phyloP scores from a whole-genome alignment of 371 early-diverging fungal genomes.

The Chytridiales sp. region DNA sequence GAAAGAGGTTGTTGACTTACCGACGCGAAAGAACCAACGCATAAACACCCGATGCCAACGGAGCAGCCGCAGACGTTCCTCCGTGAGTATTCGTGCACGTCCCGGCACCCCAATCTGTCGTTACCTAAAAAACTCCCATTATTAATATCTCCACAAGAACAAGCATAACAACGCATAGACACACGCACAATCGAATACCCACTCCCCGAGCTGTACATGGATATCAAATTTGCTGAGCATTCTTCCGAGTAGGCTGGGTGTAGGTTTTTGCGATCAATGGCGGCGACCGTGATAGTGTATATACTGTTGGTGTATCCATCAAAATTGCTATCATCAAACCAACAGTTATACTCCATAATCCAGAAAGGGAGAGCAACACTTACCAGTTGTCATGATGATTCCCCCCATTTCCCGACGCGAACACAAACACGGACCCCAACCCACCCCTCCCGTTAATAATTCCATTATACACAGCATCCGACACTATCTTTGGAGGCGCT shows the following conservation, averaged over 20 bases:
- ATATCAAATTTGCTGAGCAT: constrained; percentile 87
- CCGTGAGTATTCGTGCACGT: constrained; percentile 79
- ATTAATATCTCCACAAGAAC: too few relatives aligned
- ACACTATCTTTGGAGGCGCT: constrained; percentile 76
- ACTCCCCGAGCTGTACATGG: constrained; percentile 80
- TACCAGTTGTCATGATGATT: constrained; percentile 74
- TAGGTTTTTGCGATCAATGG: constrained; percentile 70
- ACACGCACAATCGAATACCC: constrained; percentile 69
- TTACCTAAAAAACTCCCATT: constrained; percentile 57
- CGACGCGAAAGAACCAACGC: constrained; percentile 78
- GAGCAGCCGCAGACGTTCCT: constrained; percentile 97
- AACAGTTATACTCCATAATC: constrained; percentile 1
- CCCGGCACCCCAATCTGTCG: constrained; percentile 76
- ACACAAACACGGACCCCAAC: constrained; percentile 86
- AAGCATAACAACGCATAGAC: background rate
- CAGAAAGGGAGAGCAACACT: background rate
- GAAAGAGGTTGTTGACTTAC: too few relatives aligned
- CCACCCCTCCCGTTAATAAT: constrained; percentile 81
- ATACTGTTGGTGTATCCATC: constrained; percentile 97
- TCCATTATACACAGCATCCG: constrained; percentile 80
- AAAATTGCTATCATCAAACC: constrained; percentile 65
- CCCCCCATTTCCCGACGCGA: constrained; percentile 96
- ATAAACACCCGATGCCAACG: constrained; percentile 89
- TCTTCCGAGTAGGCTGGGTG: constrained; percentile 88
- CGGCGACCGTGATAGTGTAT: constrained; percentile 91